phyloP scores from a whole-genome alignment of 495 filamentous ascomycete genomes.

The Sabuloglossum arenarium region DNA sequence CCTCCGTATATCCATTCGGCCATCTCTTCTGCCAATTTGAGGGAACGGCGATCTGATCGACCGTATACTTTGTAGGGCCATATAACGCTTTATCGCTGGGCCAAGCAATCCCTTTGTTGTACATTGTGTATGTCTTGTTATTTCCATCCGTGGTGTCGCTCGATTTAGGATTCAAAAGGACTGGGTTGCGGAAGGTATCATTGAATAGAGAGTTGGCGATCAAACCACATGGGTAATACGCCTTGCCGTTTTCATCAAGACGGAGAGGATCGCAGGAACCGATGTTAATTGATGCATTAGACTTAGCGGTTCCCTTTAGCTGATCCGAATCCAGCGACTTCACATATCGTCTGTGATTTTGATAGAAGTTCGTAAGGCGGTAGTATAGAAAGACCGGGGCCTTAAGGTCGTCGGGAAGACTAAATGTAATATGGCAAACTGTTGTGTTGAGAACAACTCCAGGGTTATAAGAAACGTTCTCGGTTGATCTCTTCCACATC shows the following conservation, averaged over 20 bases:
- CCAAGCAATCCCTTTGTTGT: slow-evolving; percentile 66
- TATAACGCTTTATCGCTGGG: slow-evolving; percentile 60
- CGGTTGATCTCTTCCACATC: slow-evolving; percentile 20
- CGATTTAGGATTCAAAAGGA: slow-evolving; percentile 26
- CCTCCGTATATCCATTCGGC: slow-evolving; percentile 38
- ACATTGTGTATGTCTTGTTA: slow-evolving; percentile 45
- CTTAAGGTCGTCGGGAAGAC: slow-evolving; percentile 52
- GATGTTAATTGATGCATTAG: slow-evolving; percentile 29
- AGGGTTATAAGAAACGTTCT: slow-evolving; percentile 8
- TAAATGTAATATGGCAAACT: slow-evolving; percentile 50
- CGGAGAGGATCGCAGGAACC: slow-evolving; percentile 59
- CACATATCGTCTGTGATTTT: slow-evolving; percentile 95
- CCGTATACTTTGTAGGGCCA: slow-evolving; percentile 40
- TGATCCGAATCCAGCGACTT: slow-evolving; percentile 70
- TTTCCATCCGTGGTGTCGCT: slow-evolving; percentile 9
- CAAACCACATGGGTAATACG: slow-evolving; percentile 87
- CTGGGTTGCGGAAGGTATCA: slow-evolving; percentile 55
- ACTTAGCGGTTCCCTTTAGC: slow-evolving; percentile 48
- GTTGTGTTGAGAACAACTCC: slow-evolving; percentile 5
- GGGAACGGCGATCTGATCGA: slow-evolving; percentile 49
- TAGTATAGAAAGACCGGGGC: slow-evolving; percentile 85
- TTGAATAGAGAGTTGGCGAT: slow-evolving; percentile 97
- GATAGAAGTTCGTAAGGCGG: slow-evolving; percentile 92
- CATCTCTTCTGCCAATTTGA: slow-evolving; percentile 62
- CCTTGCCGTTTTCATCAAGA: slow-evolving; percentile 30